Percentiles rank a stretch among this genome's conserved stretches.
Conservation (phyloP, 495 filamentous ascomycete genomes). For the Immersiella caudata region DNA sequence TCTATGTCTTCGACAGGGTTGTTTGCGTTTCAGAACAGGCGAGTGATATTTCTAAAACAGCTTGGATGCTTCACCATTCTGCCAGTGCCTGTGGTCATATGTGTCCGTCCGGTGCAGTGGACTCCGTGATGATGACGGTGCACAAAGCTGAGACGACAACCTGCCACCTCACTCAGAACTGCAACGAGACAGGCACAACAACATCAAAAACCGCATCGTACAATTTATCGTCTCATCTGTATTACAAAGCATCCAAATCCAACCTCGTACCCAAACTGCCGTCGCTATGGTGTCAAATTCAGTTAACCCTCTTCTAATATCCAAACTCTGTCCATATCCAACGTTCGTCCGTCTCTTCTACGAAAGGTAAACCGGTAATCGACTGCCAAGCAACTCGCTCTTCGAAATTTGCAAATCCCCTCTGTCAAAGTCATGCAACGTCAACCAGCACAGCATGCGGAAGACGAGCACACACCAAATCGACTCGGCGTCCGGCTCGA, state of each 20-base stretch:
- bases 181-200: too few species aligned
- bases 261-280: neutral
- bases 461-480: slow-evolving; percentile 55
- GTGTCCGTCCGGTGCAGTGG: neutral
- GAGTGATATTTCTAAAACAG: too few species aligned
- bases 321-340: neutral
- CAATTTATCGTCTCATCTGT: neutral
- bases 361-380: slow-evolving; percentile 53
- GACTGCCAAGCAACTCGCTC: slow-evolving; percentile 49
- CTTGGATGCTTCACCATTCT: too few species aligned
- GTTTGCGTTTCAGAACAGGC: too few species aligned
- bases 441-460: slow-evolving; percentile 56
- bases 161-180: too few species aligned
- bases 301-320: neutral
- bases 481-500: slow-evolving; percentile 27
- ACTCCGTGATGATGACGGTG: too few species aligned
- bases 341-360: neutral
- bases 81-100: neutral
- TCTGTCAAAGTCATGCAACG: slow-evolving; percentile 55
- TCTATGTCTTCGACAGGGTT: too few species aligned
- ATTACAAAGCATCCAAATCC: neutral
- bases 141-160: too few species aligned
- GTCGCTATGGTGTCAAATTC: neutral
- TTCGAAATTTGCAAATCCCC: slow-evolving; percentile 51
- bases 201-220: neutral